phyloP scores from a whole-genome alignment of 2,329 filamentous ascomycete species.

The Sclerotinia glacialis region DNA sequence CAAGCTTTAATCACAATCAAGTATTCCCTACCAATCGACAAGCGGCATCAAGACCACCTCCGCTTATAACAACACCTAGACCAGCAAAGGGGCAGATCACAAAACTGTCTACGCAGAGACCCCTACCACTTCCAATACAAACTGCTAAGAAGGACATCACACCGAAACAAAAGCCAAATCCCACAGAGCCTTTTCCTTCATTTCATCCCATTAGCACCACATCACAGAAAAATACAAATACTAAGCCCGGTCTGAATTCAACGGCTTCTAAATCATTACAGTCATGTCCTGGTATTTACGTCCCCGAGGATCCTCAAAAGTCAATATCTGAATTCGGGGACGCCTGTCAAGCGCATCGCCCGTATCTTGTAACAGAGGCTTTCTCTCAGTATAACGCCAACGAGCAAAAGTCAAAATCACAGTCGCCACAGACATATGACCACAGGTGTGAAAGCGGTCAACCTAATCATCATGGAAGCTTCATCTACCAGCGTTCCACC shows the following conservation, averaged over 20 bases:
- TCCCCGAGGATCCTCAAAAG: neutral
- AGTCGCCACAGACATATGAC: neutral
- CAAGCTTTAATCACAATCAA: neutral
- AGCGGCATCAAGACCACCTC: neutral
- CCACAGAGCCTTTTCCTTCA: neutral
- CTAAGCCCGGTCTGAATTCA: neutral
- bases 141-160: neutral
- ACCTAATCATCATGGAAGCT: constrained; percentile 25
- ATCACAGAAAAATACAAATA: neutral
- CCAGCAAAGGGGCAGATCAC: neutral
- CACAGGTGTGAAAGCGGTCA: neutral
- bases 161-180: neutral
- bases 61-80: neutral
- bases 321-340: neutral
- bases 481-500: constrained; percentile 31
- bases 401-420: neutral
- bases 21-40: neutral
- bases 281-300: neutral
- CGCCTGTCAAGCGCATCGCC: neutral
- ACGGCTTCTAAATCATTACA: neutral
- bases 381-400: neutral
- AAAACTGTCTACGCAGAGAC: neutral
- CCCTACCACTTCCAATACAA: neutral
- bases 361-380: neutral
- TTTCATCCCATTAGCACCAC: neutral